Percentiles rank a stretch among this genome's conserved stretches.
These are phyloP conservation scores for Cicer pinnatifidum DNA, from an alignment of 306 rosid genomes.

Conservation along the genomic window DNA sequence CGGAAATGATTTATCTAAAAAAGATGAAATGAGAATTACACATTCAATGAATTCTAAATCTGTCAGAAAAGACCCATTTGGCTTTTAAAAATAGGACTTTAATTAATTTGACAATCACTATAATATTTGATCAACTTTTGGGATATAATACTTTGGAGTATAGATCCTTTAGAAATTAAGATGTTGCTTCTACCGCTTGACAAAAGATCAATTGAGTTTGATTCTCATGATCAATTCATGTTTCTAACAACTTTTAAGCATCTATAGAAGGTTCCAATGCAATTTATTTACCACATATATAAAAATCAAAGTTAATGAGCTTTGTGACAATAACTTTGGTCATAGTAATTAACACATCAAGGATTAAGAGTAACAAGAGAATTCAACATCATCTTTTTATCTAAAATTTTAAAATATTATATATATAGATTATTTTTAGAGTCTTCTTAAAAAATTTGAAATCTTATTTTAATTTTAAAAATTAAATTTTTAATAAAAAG, in stretches of 20 bases:
- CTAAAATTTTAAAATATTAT: no score
- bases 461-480: no score
- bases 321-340: constrained; percentile 49
- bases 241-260: constrained; percentile 39
- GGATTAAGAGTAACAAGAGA: neutral
- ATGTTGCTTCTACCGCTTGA: neutral
- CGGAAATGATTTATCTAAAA: constrained; percentile 18
- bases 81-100: constrained; percentile 24
- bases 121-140: constrained; percentile 17
- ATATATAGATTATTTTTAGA: no score
- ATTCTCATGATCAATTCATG: constrained; percentile 55
- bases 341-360: constrained; percentile 5
- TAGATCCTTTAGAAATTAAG: constrained; percentile 2
- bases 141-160: constrained; percentile 20
- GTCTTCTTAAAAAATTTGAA: no score
- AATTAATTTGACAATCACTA: neutral
- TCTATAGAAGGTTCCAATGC: constrained; percentile 44
- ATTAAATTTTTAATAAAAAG: no score
- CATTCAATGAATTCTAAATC: constrained; percentile 43
- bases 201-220: constrained; percentile 30
- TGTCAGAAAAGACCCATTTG: constrained; percentile 27
- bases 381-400: no score
- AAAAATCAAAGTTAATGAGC: constrained; percentile 59
- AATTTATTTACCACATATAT: constrained; percentile 32
- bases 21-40: constrained; percentile 14